These are phyloP conservation scores for Dorcoceras hygrometricum DNA, from an alignment of 257 asterid species.

Conservation along the genomic window DNA sequence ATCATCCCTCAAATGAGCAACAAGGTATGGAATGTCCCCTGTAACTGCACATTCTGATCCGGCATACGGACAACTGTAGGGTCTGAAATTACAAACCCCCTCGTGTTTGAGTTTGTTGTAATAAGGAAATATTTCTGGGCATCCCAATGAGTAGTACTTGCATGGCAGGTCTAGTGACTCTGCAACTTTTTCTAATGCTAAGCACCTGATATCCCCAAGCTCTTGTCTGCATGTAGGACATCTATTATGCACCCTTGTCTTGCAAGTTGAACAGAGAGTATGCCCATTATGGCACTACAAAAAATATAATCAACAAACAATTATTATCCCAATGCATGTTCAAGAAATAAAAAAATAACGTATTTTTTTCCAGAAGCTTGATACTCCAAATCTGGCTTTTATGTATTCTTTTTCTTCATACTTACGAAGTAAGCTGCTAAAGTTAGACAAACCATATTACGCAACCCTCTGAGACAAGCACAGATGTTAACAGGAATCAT, in stretches of 20 bases:
- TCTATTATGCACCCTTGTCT: constrained; percentile 74
- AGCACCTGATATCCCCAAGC: constrained; percentile 88
- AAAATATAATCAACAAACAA: constrained; percentile 12
- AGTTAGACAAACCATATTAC: background rate
- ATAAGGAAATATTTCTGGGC: constrained; percentile 78
- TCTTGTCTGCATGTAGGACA: constrained; percentile 95
- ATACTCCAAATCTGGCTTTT: background rate
- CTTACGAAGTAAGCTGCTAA: background rate
- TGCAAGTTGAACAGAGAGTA: constrained; percentile 86
- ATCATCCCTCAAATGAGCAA: constrained; percentile 74
- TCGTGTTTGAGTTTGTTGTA: constrained; percentile 89
- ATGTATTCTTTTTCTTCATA: too few species aligned
- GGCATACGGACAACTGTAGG: constrained; percentile 83
- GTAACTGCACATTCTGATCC: constrained; percentile 82
- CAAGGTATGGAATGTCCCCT: constrained; percentile 77
- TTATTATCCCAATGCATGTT: background rate
- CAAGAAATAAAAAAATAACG: background rate
- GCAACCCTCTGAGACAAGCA: constrained; percentile 3
- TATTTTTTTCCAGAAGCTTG: background rate
- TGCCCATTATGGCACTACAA: constrained; percentile 90
- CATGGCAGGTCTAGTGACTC: constrained; percentile 84
- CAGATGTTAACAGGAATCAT: background rate
- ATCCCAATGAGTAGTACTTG: constrained; percentile 70
- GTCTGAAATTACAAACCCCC: constrained; percentile 75
- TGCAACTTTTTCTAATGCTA: constrained; percentile 84